Percentiles rank a stretch among this genome's conserved stretches.
Conservation (phyloP, 345 rosid genomes). For the Lagerstroemia speciosa region DNA sequence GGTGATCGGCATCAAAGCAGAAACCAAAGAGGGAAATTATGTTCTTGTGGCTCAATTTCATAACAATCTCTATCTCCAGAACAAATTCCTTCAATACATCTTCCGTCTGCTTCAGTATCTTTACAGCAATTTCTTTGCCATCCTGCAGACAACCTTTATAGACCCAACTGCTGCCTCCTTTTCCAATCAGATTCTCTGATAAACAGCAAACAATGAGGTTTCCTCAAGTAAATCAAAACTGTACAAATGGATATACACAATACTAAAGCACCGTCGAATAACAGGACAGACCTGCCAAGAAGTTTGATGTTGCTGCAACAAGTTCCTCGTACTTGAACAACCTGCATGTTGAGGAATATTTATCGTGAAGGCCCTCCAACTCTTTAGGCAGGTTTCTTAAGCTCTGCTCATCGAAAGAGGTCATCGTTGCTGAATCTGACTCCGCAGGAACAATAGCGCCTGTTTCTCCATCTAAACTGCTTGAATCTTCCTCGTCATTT, state of each 20-base stretch:
- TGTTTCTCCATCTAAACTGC: slow-evolving; percentile 37
- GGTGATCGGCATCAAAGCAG: slow-evolving; percentile 60
- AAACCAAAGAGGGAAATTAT: slow-evolving; percentile 79
- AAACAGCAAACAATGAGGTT: neutral
- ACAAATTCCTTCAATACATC: slow-evolving; percentile 61
- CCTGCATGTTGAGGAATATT: slow-evolving; percentile 64
- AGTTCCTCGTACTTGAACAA: slow-evolving; percentile 77
- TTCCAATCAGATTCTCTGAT: slow-evolving; percentile 75
- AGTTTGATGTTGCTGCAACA: slow-evolving; percentile 53
- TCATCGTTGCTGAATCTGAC: slow-evolving; percentile 15
- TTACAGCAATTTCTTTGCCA: slow-evolving; percentile 87
- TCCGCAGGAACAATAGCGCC: slow-evolving; percentile 47
- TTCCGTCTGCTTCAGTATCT: slow-evolving; percentile 68
- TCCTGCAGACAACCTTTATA: slow-evolving; percentile 68
- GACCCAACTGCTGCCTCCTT: slow-evolving; percentile 89
- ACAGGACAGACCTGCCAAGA: slow-evolving; percentile 50
- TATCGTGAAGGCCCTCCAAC: slow-evolving; percentile 52
- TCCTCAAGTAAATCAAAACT: neutral
- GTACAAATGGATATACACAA: neutral
- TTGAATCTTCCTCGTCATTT: slow-evolving; percentile 15
- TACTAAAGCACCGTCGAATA: neutral
- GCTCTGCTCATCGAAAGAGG: slow-evolving; percentile 23
- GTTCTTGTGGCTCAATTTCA: slow-evolving; percentile 66
- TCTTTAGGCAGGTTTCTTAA: slow-evolving; percentile 39
- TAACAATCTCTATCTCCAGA: slow-evolving; percentile 74